These are phyloP conservation scores for Colletotrichum paranaense DNA, from an alignment of 2,329 filamentous ascomycete species.

Conservation along the genomic window DNA sequence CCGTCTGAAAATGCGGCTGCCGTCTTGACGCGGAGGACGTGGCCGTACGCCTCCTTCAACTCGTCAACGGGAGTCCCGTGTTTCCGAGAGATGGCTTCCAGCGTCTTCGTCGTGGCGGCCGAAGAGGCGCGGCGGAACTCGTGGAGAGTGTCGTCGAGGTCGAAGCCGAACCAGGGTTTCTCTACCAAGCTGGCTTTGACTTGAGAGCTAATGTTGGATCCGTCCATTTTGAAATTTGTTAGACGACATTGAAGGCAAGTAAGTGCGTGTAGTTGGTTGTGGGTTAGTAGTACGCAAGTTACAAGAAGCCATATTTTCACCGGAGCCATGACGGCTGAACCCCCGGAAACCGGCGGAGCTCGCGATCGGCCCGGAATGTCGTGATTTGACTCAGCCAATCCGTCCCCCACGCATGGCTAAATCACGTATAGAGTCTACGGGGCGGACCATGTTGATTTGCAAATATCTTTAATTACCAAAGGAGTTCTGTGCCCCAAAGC, in stretches of 20 bases:
- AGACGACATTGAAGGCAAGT: too few relatives aligned
- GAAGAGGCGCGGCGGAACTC: slow-evolving; percentile 55
- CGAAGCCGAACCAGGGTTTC: slow-evolving; percentile 53
- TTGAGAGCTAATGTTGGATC: background rate
- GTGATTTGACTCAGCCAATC: background rate
- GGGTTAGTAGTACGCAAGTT: background rate
- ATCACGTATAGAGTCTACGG: background rate
- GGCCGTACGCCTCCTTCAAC: slow-evolving; percentile 44
- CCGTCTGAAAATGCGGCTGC: slow-evolving; percentile 56
- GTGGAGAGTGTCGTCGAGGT: slow-evolving; percentile 61
- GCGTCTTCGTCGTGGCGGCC: slow-evolving; percentile 46
- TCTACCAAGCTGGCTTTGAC: slow-evolving; percentile 43
- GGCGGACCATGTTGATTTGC: background rate
- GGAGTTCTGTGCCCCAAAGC: background rate
- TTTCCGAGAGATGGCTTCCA: slow-evolving; percentile 43
- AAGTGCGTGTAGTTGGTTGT: background rate
- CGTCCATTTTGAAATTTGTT: background rate
- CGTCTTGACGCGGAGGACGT: slow-evolving; percentile 48
- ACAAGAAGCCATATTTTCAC: background rate
- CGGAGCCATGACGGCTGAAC: background rate
- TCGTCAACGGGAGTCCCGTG: slow-evolving; percentile 25
- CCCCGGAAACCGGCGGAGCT: background rate
- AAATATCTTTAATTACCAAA: slow-evolving; percentile 4
- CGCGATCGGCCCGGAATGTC: background rate
- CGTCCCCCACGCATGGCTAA: background rate